Evolutionary conservation across 192 early-diverging fungal species (phyloP), one percentile per base, ranked within the genome.

Genomic region (Paraglomus occultum): DNA sequence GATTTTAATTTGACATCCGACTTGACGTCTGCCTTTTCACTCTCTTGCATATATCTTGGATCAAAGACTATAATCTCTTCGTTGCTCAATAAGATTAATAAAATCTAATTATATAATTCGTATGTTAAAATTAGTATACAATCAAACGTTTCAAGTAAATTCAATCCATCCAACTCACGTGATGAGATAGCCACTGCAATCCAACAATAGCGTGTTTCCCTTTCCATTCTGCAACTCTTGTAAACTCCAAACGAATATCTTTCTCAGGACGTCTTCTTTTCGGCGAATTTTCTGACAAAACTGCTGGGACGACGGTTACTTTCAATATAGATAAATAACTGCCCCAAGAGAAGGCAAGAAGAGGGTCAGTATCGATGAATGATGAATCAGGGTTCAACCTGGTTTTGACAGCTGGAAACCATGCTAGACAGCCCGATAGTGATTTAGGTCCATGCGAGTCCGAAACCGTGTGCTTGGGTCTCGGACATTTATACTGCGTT

Each of bases 61-160:
- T 87, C 83, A 64, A 87, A 87, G 2, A 87, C 74, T 17, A 87
- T 74, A 61, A 87, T 79, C 9, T 83, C 82, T 65, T 87, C 85
- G 0, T 78, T 87, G 50, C 78, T 76, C 10, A 83, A 84, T 44
- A 87, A 71, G 2, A 87, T 70, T n/a, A 84, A 67, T 10, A 87
- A 67, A 38, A 87, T 81, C 85, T 87, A 73, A 31, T 31, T 31
- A 1, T 46, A 8, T 42, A 55, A 12, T 20, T 31, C 6, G 49
- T 15, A n/a, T 4, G 3, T 31, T 31, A 31, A 3, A 42, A 44
- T 5, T 8, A 38, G 2, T 52, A 51, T n/a, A 70, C 44, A 45
- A 45, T 11, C 51, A 6, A n/a, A n/a, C n/a, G n/a, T 23, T 48
- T 17, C 44, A 10, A 6, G 8, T 63, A 43, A 48, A 15, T 8